Percentiles rank a stretch among this genome's conserved stretches.
Evolutionary conservation across 2,329 filamentous ascomycete species (phyloP).

Genomic region (Leptosphaerulina australis): DNA sequence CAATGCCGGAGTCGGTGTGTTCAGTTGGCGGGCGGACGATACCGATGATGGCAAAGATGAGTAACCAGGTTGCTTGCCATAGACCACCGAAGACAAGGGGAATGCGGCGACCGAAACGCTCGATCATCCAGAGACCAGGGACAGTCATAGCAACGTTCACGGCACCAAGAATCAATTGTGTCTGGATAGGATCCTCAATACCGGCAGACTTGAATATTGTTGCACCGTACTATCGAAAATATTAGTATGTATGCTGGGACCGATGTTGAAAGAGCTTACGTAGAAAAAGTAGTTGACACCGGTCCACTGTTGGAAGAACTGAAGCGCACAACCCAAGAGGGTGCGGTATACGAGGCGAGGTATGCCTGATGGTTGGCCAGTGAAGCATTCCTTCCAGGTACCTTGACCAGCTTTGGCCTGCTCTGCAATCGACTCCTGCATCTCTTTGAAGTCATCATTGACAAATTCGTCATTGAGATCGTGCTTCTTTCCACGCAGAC

Average conservation of each 20-base stretch:
- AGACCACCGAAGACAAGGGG: conserved; percentile 69
- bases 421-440: conserved; percentile 39
- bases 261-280: conserved; percentile 23
- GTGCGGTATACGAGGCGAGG: conserved; percentile 48
- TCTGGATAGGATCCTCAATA: conserved; percentile 65
- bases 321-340: conserved; percentile 37
- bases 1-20: conserved; percentile 60
- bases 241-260: conserved; percentile 7
- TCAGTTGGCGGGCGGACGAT: conserved; percentile 50
- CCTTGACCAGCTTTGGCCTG: conserved; percentile 38
- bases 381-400: conserved; percentile 41
- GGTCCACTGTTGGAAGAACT: conserved; percentile 45
- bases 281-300: conserved; percentile 61
- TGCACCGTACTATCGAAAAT: conserved; percentile 63
- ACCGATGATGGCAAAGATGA: conserved; percentile 59
- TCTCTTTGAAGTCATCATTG: conserved; percentile 58
- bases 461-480: conserved; percentile 55
- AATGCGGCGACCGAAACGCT: conserved; percentile 70
- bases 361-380: conserved; percentile 46
- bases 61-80: conserved; percentile 70
- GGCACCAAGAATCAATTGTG: conserved; percentile 52
- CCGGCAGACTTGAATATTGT: conserved; percentile 71
- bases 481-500: conserved; percentile 59
- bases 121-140: conserved; percentile 70
- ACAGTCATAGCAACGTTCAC: conserved; percentile 74